phyloP scores from a whole-genome alignment of 257 asterid genomes.

The Solanum infundibuliforme region DNA sequence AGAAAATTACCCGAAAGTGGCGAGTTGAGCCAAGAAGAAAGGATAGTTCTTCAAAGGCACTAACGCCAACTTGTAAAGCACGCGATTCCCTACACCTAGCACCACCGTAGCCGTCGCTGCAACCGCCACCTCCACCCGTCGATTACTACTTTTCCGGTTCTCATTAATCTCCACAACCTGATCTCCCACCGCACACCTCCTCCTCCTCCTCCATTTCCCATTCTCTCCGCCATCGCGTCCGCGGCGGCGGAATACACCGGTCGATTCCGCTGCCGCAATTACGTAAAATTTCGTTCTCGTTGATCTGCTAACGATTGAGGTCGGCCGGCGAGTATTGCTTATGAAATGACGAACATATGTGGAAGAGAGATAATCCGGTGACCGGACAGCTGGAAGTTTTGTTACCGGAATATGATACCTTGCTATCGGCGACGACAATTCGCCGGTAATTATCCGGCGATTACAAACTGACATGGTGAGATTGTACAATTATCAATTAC shows the following conservation, averaged over 20 bases:
- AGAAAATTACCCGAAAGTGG: conserved; percentile 72
- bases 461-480: not conserved
- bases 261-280: not conserved
- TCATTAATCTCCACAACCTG: conserved; percentile 18
- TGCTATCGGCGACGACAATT: not conserved
- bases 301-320: not conserved
- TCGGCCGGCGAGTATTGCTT: not conserved
- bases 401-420: not conserved
- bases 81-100: conserved; percentile 88
- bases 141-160: conserved; percentile 19
- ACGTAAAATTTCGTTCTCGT: not conserved
- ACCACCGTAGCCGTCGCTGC: conserved; percentile 76
- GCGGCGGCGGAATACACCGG: not conserved
- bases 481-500: not conserved
- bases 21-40: conserved; percentile 89
- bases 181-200: conserved; percentile 12
- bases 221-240: not conserved
- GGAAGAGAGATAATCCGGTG: not conserved
- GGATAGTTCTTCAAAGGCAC: conserved; percentile 86
- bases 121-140: conserved; percentile 47
- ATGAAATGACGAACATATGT: not conserved
- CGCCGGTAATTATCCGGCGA: not conserved
- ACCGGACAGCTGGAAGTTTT: not conserved
- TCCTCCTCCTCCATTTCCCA: not conserved
- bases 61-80: conserved; percentile 84